Conservation (phyloP, 2,329 filamentous ascomycete species). For the Colletotrichum theobromicola region DNA sequence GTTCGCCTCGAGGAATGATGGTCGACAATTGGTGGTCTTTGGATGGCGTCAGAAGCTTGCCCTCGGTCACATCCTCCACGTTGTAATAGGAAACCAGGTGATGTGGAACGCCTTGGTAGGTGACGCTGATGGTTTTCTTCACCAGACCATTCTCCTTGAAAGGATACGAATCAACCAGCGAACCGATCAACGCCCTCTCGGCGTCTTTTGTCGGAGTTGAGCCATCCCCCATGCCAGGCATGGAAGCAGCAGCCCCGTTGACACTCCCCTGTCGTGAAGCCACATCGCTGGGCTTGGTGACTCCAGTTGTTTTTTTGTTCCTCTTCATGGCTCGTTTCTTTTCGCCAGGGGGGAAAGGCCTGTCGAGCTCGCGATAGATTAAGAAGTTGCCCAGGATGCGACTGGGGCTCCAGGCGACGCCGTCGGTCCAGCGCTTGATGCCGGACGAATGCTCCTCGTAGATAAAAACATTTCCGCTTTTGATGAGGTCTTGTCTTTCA, state of each 20-base stretch:
- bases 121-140: constrained; percentile 92
- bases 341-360: constrained; percentile 79
- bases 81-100: constrained; percentile 91
- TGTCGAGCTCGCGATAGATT: constrained; percentile 82
- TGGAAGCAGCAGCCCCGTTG: not conserved
- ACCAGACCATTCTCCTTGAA: constrained; percentile 85
- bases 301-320: constrained; percentile 46
- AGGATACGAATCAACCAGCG: constrained; percentile 85
- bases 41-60: constrained; percentile 63
- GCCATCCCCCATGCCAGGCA: constrained; percentile 11
- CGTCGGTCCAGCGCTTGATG: constrained; percentile 95
- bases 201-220: constrained; percentile 15
- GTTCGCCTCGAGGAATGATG: constrained; percentile 60
- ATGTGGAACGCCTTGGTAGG: constrained; percentile 75
- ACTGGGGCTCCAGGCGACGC: constrained; percentile 88
- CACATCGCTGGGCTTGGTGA: constrained; percentile 37
- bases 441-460: constrained; percentile 91
- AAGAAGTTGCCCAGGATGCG: constrained; percentile 85
- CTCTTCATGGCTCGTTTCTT: constrained; percentile 85
- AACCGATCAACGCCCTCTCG: constrained; percentile 43
- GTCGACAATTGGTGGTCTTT: constrained; percentile 49
- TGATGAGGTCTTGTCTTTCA: constrained; percentile 78
- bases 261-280: constrained; percentile 26
- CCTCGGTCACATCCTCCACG: constrained; percentile 75
- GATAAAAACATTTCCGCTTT: constrained; percentile 86